Percentiles rank a stretch among this genome's conserved stretches.
These are phyloP conservation scores for Fusarium penzigii DNA, from an alignment of 2,329 filamentous ascomycete genomes.

Conservation along the genomic window DNA sequence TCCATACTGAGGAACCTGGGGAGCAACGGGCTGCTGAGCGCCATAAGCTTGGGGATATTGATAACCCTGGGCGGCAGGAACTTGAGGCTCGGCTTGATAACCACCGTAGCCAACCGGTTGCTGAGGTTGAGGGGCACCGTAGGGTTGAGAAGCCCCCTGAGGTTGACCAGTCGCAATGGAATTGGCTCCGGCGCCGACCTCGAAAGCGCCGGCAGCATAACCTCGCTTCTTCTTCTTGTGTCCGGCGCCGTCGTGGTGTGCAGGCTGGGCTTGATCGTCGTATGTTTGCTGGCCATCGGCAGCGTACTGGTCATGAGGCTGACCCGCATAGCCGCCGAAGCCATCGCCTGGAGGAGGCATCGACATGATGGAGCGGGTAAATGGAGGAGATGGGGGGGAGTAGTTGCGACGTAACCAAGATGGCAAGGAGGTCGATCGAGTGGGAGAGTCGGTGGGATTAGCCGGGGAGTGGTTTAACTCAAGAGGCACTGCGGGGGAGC, in stretches of 20 bases:
- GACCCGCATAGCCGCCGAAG: constrained; percentile 37
- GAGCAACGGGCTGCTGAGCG: constrained; percentile 41
- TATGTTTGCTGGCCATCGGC: constrained; percentile 41
- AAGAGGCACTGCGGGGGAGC: constrained; percentile 11
- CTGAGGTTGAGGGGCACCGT: constrained; percentile 47
- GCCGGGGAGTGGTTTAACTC: constrained; percentile 8
- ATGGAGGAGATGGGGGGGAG: background rate
- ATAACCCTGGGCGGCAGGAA: constrained; percentile 40
- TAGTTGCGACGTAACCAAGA: constrained; percentile 29
- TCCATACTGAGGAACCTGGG: constrained; percentile 49
- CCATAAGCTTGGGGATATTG: constrained; percentile 47
- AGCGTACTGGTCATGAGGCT: constrained; percentile 50
- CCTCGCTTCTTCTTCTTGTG: constrained; percentile 87
- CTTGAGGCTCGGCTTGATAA: constrained; percentile 55
- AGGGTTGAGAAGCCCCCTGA: constrained; percentile 42
- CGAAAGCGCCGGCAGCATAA: constrained; percentile 93
- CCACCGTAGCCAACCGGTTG: constrained; percentile 56
- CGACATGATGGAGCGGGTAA: constrained; percentile 49
- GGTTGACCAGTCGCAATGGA: constrained; percentile 55
- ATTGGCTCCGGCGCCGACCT: constrained; percentile 88
- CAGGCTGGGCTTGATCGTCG: constrained; percentile 32
- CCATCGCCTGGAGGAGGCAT: constrained; percentile 55
- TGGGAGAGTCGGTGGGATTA: constrained; percentile 1
- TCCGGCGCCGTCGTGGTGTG: constrained; percentile 36
- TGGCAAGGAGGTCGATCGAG: constrained; percentile 14